Evolutionary conservation across 371 early-diverging fungal genomes (phyloP).

Genomic region (Circinella umbellata): DNA sequence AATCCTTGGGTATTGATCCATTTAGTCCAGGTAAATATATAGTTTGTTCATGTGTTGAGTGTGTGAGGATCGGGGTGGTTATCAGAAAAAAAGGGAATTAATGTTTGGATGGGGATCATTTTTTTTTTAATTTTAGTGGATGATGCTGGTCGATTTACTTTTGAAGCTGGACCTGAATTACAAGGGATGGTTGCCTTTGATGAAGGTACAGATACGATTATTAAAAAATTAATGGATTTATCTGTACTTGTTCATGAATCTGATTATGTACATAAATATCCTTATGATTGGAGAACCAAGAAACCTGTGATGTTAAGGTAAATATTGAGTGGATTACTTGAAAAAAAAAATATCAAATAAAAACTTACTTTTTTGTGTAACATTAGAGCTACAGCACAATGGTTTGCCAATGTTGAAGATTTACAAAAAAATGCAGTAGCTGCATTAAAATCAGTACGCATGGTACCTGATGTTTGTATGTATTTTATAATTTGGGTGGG

Average conservation of each 20-base stretch:
- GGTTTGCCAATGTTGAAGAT: conserved; percentile 82
- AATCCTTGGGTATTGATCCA: conserved; percentile 59
- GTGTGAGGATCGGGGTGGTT: too few species aligned
- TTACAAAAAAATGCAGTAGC: conserved; percentile 66
- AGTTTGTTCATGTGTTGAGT: not conserved
- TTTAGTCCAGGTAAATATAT: conserved; percentile 52
- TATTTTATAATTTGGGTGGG: not conserved
- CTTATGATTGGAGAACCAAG: conserved; percentile 93
- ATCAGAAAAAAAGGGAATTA: not conserved
- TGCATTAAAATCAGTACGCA: conserved; percentile 58
- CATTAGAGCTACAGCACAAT: conserved; percentile 80
- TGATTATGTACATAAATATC: conserved; percentile 79
- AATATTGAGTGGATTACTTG: not conserved
- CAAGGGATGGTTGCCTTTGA: conserved; percentile 68
- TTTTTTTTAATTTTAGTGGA: conserved; percentile 60
- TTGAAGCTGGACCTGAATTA: conserved; percentile 64
- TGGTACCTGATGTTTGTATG: conserved; percentile 69
- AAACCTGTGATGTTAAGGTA: conserved; percentile 80
- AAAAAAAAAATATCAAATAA: not conserved
- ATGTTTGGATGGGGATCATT: not conserved
- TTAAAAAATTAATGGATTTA: conserved; percentile 53
- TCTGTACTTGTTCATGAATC: conserved; percentile 48
- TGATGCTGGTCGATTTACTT: conserved; percentile 81
- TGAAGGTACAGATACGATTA: conserved; percentile 62
- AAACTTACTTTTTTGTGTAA: not conserved